phyloP scores from a whole-genome alignment of 371 early-diverging fungal species.

The Rhizopus delemar region DNA sequence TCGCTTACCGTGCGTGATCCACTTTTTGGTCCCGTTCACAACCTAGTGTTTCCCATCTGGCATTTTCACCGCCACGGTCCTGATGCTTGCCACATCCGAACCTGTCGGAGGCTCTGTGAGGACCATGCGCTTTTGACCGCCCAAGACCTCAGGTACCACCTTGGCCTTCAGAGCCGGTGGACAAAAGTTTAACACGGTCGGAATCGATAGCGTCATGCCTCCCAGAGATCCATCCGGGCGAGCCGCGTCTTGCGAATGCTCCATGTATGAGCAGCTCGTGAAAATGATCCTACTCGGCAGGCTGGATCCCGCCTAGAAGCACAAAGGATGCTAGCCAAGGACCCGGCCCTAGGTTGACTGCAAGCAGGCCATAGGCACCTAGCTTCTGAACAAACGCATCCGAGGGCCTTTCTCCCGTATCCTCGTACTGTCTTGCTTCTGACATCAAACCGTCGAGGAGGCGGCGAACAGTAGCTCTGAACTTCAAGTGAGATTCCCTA shows the following conservation, averaged over 20 bases:
- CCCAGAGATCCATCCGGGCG: constrained; percentile 42
- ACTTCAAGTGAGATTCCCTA: constrained; percentile 56
- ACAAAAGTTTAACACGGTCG: constrained; percentile 54
- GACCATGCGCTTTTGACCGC: constrained; percentile 76
- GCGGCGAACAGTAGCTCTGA: constrained; percentile 40
- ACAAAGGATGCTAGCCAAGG: constrained; percentile 36
- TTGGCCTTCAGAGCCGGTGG: constrained; percentile 28
- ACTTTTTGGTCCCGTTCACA: constrained; percentile 83
- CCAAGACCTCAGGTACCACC: constrained; percentile 66
- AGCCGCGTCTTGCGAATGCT: constrained; percentile 63
- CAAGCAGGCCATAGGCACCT: constrained; percentile 38
- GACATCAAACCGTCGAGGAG: constrained; percentile 42
- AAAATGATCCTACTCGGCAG: constrained; percentile 72
- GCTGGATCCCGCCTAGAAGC: constrained; percentile 52
- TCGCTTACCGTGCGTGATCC: constrained; percentile 57
- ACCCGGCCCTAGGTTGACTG: constrained; percentile 40
- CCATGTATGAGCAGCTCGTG: constrained; percentile 73
- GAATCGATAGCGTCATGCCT: constrained; percentile 49
- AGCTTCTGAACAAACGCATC: constrained; percentile 50
- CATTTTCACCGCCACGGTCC: constrained; percentile 68
- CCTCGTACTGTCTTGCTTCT: constrained; percentile 48
- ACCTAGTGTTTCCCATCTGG: constrained; percentile 69
- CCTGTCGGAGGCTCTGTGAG: constrained; percentile 70
- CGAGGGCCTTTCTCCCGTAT: constrained; percentile 41
- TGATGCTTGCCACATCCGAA: constrained; percentile 80